Evolutionary conservation across 129 eudicot species (phyloP), one percentile per base, ranked within the genome.

Genomic region (Dittrichia graveolens): DNA sequence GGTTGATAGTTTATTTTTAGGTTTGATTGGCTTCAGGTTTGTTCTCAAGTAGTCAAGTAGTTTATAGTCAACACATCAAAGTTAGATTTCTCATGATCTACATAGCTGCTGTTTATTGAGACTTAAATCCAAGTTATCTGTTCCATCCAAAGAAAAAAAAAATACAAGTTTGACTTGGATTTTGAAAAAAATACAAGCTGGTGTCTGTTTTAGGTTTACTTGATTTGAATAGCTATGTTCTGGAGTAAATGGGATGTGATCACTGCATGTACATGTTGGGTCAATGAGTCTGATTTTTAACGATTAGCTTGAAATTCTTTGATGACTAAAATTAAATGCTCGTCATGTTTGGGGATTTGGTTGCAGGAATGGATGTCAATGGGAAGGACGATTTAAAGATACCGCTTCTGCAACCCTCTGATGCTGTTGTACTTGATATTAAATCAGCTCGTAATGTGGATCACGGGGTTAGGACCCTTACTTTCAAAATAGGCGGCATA

Each of bases 401-500:
- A 43, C 97, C 98, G 5, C 91, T 94, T 62, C 72, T 94, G 80
- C 72, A 82, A 72, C 79, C 83, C 19, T 75, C 80, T 57, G 81
- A 86, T 52, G 85, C 74, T 49, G 82, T 81, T 78, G 79, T 78
- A 65, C 65, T 78, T 73, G 77, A 61, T 14, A 57, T 78, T 31
- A 75, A 71, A 55, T 35, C 84, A 35, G 75, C 47, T 65, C 73
- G n/a, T 14, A 48, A 52, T 39, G 81, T 66, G 12, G 77, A 81
- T 38, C 82, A 71, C 74, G 83, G 57, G 61, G 74, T 78, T 35
- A 81, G 80, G 77, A 81, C 88, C 24, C 71, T 90, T 39, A 86
- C 62, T 53, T 85, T 93, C 60, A 87, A 87, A 81, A 84, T 87
- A 57, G 71, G 77, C 8, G 98, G 96, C 49, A 85, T 93, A 38